A percentile compares a stretch with the other conserved stretches of the same genome.
phyloP scores from a whole-genome alignment of 768 basidiomycete species.

The Holtermanniella nyarrowii region DNA sequence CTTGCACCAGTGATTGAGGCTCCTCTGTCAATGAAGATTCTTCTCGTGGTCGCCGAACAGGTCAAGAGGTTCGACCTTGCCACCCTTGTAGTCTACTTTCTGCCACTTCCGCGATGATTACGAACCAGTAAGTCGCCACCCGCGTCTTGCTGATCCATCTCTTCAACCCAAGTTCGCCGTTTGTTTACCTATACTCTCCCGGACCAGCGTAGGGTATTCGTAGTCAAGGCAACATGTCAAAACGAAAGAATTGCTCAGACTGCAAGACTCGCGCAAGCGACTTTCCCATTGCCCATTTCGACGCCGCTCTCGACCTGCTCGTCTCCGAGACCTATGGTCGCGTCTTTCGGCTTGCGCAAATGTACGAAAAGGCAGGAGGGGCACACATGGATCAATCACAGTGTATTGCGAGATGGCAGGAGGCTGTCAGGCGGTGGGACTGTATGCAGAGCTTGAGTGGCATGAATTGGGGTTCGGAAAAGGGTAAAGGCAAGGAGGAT shows the following conservation, averaged over 20 bases:
- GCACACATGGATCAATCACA: conserved; percentile 22
- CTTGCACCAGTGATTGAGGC: too few species aligned
- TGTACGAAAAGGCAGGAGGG: conserved; percentile 23
- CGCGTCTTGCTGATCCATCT: too few species aligned
- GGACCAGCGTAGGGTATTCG: too few species aligned
- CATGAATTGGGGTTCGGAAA: conserved; percentile 15
- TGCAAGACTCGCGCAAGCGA: not conserved
- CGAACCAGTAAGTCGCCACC: too few species aligned
- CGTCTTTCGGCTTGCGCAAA: conserved; percentile 12
- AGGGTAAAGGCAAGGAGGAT: conserved; percentile 4
- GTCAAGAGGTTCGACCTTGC: too few species aligned
- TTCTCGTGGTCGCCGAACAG: too few species aligned
- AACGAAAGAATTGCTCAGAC: conserved; percentile 18
- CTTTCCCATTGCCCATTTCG: conserved; percentile 18
- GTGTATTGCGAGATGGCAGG: conserved; percentile 24
- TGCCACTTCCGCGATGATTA: too few species aligned
- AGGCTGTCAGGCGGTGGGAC: conserved; percentile 30
- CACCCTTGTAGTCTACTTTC: too few species aligned
- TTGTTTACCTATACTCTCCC: too few species aligned
- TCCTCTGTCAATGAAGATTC: too few species aligned
- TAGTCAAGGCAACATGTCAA: conserved; percentile 12
- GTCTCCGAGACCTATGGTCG: conserved; percentile 30
- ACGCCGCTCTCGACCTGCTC: conserved; percentile 36
- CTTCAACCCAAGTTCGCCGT: too few species aligned
- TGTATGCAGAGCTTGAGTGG: conserved; percentile 30